These are phyloP conservation scores for Ambrosia hybrid DNA, from an alignment of 140 eudicot species.

Conservation along the genomic window DNA sequence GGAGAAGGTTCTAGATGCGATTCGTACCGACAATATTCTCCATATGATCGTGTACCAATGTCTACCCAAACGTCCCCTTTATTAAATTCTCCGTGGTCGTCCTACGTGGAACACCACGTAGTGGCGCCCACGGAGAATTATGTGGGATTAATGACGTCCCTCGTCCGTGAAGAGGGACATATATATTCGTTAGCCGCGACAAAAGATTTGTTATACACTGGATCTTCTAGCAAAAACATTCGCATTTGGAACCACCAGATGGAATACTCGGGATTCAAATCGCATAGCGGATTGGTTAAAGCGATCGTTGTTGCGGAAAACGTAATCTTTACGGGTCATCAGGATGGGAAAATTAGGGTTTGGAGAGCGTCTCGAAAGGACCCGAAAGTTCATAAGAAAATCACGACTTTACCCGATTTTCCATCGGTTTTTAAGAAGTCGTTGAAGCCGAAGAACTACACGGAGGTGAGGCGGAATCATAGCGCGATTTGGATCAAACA, in stretches of 20 bases:
- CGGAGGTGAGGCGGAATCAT: constrained; percentile 30
- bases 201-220: constrained; percentile 42
- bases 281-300: constrained; percentile 72
- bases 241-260: constrained; percentile 68
- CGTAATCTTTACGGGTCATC: constrained; percentile 69
- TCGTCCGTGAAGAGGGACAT: constrained; percentile 53
- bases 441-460: constrained; percentile 50
- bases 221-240: constrained; percentile 61
- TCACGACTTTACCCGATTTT: constrained; percentile 60
- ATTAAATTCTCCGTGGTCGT: constrained; percentile 43
- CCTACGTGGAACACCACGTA: constrained; percentile 14
- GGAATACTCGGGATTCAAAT: constrained; percentile 70
- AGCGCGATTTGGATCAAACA: constrained; percentile 67
- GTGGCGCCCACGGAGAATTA: constrained; percentile 5
- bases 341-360: constrained; percentile 79
- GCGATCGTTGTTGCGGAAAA: constrained; percentile 66
- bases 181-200: constrained; percentile 48
- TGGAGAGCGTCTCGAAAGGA: constrained; percentile 61
- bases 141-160: constrained; percentile 46
- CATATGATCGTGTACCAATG: constrained; percentile 8
- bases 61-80: constrained; percentile 40
- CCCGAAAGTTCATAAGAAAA: constrained; percentile 47
- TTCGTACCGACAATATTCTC: no score
- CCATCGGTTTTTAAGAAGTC: constrained; percentile 48
- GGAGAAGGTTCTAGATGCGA: constrained; percentile 26